These are phyloP conservation scores for Nitzschia palea DNA, from an alignment of 108 stramenopile species.

Conservation along the genomic window DNA sequence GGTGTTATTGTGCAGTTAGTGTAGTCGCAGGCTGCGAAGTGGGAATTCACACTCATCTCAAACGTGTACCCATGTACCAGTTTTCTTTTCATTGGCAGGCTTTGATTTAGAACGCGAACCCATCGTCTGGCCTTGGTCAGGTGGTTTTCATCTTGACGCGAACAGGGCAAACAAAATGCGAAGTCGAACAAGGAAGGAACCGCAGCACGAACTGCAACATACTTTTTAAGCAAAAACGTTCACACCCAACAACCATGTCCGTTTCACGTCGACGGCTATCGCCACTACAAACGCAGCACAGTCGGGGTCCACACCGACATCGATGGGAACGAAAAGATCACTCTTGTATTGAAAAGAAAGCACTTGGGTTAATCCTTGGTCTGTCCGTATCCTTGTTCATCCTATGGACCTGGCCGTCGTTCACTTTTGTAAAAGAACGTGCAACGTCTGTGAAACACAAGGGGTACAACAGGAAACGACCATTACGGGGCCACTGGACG, in stretches of 20 bases:
- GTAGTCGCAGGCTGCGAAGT: too few species aligned
- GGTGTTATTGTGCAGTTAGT: too few species aligned
- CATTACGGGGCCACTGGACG: background rate
- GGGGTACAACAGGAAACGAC: background rate
- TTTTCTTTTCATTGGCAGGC: too few species aligned
- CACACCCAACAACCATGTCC: background rate
- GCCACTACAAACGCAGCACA: background rate
- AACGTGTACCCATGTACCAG: too few species aligned
- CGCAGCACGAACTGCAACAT: too few species aligned
- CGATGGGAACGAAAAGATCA: conserved; percentile 12
- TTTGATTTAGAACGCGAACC: too few species aligned
- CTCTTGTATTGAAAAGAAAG: background rate
- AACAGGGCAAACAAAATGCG: too few species aligned
- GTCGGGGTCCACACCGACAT: conserved; percentile 13
- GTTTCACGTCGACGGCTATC: background rate
- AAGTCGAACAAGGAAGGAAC: too few species aligned
- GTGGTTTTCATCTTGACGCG: too few species aligned
- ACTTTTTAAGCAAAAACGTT: too few species aligned
- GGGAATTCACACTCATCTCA: too few species aligned
- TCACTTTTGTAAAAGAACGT: background rate
- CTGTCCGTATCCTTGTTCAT: background rate
- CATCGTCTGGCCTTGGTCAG: too few species aligned
- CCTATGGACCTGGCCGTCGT: background rate
- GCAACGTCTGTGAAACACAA: background rate
- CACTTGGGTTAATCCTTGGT: background rate